These are phyloP conservation scores for Poterioochromonas sp. DNA, from an alignment of 352 stramenopile genomes.

Conservation along the genomic window DNA sequence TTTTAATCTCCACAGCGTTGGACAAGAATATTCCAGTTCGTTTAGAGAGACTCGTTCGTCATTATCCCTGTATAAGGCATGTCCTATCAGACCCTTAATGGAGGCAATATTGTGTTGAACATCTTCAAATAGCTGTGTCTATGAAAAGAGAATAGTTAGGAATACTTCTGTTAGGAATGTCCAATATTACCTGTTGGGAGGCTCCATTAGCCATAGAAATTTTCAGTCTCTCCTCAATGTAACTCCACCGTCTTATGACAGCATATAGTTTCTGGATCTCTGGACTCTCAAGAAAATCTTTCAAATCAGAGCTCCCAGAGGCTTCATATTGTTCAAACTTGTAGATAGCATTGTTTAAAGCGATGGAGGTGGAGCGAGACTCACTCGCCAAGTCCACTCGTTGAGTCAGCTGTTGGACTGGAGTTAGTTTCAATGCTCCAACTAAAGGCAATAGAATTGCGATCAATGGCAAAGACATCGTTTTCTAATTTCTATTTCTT, in stretches of 20 bases:
- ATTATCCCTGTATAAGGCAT: not conserved
- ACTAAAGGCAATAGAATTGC: no score
- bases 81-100: not conserved
- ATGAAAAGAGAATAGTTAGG: not conserved
- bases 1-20: not conserved
- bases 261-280: not conserved
- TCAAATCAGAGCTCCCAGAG: not conserved
- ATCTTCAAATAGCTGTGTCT: not conserved
- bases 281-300: not conserved
- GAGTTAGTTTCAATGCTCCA: not conserved
- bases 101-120: not conserved
- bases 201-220: not conserved
- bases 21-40: not conserved
- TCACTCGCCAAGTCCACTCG: not conserved
- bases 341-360: not conserved
- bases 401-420: not conserved
- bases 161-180: not conserved
- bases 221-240: not conserved
- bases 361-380: not conserved
- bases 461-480: no score
- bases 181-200: not conserved
- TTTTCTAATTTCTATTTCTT: no score
- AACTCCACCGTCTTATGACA: not conserved
- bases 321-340: not conserved
- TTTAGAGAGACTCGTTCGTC: not conserved